Evolutionary conservation across 768 basidiomycete species (phyloP), one percentile per base, ranked within the genome.

Genomic region (Russula vinacea): DNA sequence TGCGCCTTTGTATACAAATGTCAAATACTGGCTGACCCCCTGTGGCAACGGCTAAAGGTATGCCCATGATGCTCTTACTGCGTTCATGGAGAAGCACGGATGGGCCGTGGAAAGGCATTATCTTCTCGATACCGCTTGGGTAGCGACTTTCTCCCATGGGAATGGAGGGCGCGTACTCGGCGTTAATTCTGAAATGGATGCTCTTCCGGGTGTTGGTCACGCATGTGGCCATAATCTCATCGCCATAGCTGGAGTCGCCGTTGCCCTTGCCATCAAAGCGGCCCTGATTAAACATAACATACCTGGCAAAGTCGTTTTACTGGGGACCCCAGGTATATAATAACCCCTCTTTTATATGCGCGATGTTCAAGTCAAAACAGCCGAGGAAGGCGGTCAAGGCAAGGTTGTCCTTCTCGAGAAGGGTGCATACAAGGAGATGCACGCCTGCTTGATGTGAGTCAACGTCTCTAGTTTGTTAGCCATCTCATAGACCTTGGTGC

Each of bases 141-240:
- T 79, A 24, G 91, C 91, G 0, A 81, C 79, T 2, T 92, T 83
- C 68, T 76, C 80, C 17, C 79, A 86, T 67, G 87, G 88, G 13
- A 73, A 76, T 35, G 89, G 88, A 11, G 89, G 89, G 7, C 80
- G 84, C 56, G 84, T 82, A 0, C 82, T 92, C 37, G 90, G 90
- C 0, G 77, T 93, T 62, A 92, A 93, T 73, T 91, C 90, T 17
- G 91, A 92, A 80, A 84, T 73, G 71, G 78, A 79, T 62, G 78
- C 78, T 1, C 75, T 79, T 42, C 71, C 73, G 6, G 71, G 74
- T 26, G 69, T 76, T 47, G 75, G 88, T 0, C 88, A 89, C 67
- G 88, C 87, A 1, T 92, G 90, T 69, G 90, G 90, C 3, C 90
- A 93, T 71, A 92, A 92, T 69, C 77, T 93, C 54, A 92, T 93